phyloP scores from a whole-genome alignment of 2,329 filamentous ascomycete genomes.

The Pseudogymnoascus sp. region DNA sequence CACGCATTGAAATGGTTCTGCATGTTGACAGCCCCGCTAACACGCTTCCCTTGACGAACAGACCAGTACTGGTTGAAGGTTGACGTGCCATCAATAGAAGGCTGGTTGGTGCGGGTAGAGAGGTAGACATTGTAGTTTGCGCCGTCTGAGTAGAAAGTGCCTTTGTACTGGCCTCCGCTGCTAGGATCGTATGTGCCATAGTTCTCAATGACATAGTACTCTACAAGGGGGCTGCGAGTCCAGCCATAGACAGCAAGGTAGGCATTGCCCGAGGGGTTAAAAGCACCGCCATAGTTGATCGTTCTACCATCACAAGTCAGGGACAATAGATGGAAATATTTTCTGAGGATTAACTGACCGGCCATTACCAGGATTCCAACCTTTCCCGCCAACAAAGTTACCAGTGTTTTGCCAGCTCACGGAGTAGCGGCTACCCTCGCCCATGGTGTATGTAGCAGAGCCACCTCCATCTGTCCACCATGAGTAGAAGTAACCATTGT shows the following conservation, averaged over 20 bases:
- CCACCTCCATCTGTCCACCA: conserved; percentile 49
- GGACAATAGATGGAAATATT: background rate
- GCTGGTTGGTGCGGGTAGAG: conserved; percentile 39
- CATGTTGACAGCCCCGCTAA: conserved; percentile 41
- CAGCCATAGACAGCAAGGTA: conserved; percentile 51
- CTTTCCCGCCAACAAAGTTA: conserved; percentile 41
- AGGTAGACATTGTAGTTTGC: conserved; percentile 41
- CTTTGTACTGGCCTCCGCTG: conserved; percentile 40
- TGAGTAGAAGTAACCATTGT: conserved; percentile 53
- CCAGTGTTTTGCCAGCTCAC: conserved; percentile 39
- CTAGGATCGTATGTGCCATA: conserved; percentile 44
- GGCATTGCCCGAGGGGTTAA: conserved; percentile 32
- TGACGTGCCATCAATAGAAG: conserved; percentile 36
- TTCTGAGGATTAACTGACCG: conserved; percentile 21
- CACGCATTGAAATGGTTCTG: conserved; percentile 47
- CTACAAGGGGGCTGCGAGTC: conserved; percentile 43
- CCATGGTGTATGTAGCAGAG: conserved; percentile 47
- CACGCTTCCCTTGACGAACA: conserved; percentile 42
- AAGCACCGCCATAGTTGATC: conserved; percentile 36
- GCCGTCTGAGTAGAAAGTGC: conserved; percentile 44
- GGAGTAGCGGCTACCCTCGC: conserved; percentile 41
- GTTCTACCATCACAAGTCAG: conserved; percentile 20
- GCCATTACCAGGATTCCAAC: conserved; percentile 35
- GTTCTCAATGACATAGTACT: conserved; percentile 51
- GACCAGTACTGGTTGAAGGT: conserved; percentile 48